phyloP scores from a whole-genome alignment of 139 green algal genomes.

The Edaphochlamys debaryana region DNA sequence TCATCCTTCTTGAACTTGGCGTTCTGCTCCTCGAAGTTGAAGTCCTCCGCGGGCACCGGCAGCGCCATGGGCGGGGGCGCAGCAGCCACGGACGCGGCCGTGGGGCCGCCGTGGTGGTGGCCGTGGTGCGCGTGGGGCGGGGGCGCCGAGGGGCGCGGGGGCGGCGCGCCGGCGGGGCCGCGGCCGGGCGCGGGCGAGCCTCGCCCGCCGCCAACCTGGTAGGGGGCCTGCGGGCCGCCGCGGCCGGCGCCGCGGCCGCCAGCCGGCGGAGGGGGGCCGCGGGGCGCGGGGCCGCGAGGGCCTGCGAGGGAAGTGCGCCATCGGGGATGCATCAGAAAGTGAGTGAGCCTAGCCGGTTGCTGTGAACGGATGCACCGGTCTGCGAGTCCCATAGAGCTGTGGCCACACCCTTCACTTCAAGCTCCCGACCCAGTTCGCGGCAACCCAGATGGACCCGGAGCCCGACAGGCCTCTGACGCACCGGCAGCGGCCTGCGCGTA shows the following conservation, averaged over 20 bases:
- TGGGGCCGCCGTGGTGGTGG: too few relatives aligned
- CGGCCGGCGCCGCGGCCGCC: conserved; percentile 15
- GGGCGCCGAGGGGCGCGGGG: conserved; percentile 18
- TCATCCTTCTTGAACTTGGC: conserved; percentile 89
- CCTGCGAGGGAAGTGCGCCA: not conserved
- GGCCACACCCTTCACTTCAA: too few relatives aligned
- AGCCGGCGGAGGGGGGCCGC: not conserved
- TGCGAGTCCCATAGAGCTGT: too few relatives aligned
- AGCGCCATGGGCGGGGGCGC: conserved; percentile 51
- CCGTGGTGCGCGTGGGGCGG: too few relatives aligned
- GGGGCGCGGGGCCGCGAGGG: not conserved
- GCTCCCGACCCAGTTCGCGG: too few relatives aligned
- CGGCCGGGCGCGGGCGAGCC: not conserved
- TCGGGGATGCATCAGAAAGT: too few relatives aligned
- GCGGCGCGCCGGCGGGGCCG: not conserved
- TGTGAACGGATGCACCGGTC: too few relatives aligned
- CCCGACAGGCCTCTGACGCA: too few relatives aligned
- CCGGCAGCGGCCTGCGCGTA: conserved; percentile 45
- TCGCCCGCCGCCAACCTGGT: not conserved
- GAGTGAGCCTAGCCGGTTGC: too few relatives aligned
- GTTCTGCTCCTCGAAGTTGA: conserved; percentile 88
- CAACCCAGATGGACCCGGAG: too few relatives aligned
- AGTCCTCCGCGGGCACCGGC: conserved; percentile 84
- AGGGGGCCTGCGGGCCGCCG: conserved; percentile 4
- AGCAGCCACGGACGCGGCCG: not conserved